phyloP scores from a whole-genome alignment of 257 asterid genomes.

The Jacaranda mimosifolia region DNA sequence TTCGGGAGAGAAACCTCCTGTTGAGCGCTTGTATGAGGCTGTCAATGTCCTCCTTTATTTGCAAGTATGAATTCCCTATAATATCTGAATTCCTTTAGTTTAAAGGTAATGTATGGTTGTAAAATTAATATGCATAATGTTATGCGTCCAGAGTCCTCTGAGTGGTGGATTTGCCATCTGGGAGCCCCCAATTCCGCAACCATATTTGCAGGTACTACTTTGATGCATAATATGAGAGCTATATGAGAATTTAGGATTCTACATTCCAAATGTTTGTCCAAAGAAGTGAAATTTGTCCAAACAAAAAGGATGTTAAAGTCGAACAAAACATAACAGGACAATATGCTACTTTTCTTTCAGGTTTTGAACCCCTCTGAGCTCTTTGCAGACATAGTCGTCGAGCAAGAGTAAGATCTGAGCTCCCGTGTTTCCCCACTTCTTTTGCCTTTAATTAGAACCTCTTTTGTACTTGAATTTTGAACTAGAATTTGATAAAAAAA shows the following conservation, averaged over 20 bases:
- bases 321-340: neutral
- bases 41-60: conserved; percentile 57
- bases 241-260: too few species aligned
- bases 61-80: conserved; percentile 42
- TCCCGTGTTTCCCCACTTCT: neutral
- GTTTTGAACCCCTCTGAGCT: conserved; percentile 82
- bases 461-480: neutral
- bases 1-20: conserved; percentile 49
- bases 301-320: too few species aligned
- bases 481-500: neutral
- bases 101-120: neutral
- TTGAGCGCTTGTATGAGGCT: conserved; percentile 57
- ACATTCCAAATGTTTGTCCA: too few species aligned
- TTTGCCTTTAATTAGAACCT: neutral
- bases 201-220: conserved; percentile 63
- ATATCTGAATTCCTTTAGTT: neutral
- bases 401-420: conserved; percentile 64
- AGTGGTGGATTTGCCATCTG: conserved; percentile 69
- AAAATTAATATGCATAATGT: neutral
- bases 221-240: neutral
- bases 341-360: conserved; percentile 27
- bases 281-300: neutral
- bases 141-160: conserved; percentile 47
- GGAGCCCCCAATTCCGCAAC: conserved; percentile 74
- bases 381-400: conserved; percentile 80